Evolutionary conservation across 805 yeast species (phyloP), one percentile per base, ranked within the genome.

Genomic region (Osmozyma mogii): DNA sequence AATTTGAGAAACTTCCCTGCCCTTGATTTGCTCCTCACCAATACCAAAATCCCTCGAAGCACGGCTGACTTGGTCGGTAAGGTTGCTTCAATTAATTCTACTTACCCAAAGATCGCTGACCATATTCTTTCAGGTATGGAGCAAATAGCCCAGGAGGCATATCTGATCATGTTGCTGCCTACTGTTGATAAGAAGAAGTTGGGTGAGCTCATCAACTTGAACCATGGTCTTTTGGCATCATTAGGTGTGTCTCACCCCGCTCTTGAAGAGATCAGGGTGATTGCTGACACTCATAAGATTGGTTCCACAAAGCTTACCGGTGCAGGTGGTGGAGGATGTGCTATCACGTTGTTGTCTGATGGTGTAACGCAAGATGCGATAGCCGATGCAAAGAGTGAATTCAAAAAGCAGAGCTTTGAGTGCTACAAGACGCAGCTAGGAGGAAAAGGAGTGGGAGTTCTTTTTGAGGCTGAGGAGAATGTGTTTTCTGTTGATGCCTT

Each of bases 311-410:
- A 92, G 53, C 68, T 92, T 31, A 92, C 98, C 0, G 98, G 98
- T 24, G 98, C 98, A 0, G 98, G 98, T 20, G 98, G 98, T 13
- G 98, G 98, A 29, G 98, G 98, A 2, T 92, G 98, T 63, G 95
- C 97, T 8, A 80, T 92, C 32, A 92, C 97, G 0, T 57, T 92
- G 22, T 63, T 88, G 10, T 61, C 71, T 27, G 75, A 70, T 23
- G 63, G 59, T 3, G 56, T 52, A 1, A 43, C 44, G 1, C 62
- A 53, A 12, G 50, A 42, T 2, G 54, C 49, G 3, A 50, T 71
- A 6, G 52, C 60, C 8, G 49, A 56, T 4, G 65, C 68, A 14
- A 50, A 54, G 4, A 23, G 31, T 1, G 57, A 55, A 33, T 66
- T 71, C 28, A 50, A 49, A 2, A 37, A 44, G 0, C 58, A 65